Base-by-base conservation (phyloP, 2,329 filamentous ascomycete species). In the Didymella lethalis region DNA sequence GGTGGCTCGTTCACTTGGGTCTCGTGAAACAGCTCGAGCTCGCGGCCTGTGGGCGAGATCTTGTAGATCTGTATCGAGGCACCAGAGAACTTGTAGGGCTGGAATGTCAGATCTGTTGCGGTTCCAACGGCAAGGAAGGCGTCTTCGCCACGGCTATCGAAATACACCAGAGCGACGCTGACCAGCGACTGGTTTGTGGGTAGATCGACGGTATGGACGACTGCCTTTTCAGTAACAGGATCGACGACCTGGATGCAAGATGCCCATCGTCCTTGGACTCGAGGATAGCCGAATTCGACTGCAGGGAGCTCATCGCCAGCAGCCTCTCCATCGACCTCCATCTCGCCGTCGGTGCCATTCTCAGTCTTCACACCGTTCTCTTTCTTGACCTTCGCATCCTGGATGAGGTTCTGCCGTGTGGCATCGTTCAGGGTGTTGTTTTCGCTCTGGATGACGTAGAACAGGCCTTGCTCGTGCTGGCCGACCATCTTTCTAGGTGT, bases 181-280 rank as follows among this genome's bases (percentile, higher is more conserved):
- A 97, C 89, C 25, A 94, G 93, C 18, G 93, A 92, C 77, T 98
- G 93, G 67, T 99, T 98, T 40, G 95, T 89, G 48, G 90, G 89
- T 0, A 99, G 79, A 59, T 98, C 90, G 41, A 98, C 82, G 0
- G 88, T 93, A 64, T 91, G 88, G 4, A 95, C 77, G 1, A 96
- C 89, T 3, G 81, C 78, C 69, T 95, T 93, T 25, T 75, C 75
- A 16, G 82, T 85, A 2, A 94, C 75, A 0, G 95, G 93, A 71
- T 99, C 95, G 18, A 99, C 85, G 20, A 97, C 86, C 70, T 92
- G 93, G 65, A 99, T 93, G 77, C 93, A 98, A 10, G 94, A 98
- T 40, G 95, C 92, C 95, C 95, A 99, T 64, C 94, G 90, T 20
- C 91, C 90, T 59, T 86, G 88, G 25, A 88, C 93, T 56, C 89